These are phyloP conservation scores for Acmispon strigosus DNA, from an alignment of 306 rosid genomes.

Conservation along the genomic window DNA sequence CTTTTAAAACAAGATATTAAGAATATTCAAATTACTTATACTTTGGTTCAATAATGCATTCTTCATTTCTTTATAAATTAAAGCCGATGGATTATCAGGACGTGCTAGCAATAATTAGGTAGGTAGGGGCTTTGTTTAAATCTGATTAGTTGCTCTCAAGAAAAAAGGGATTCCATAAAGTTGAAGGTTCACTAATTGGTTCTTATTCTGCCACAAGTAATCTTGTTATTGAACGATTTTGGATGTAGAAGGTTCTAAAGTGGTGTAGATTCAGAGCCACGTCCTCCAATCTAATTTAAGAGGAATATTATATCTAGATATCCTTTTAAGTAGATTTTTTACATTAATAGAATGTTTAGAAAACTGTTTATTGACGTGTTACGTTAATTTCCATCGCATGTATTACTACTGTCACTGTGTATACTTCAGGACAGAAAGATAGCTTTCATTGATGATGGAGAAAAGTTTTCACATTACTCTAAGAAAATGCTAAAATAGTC, in stretches of 20 bases:
- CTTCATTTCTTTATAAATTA: neutral
- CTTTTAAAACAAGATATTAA: neutral
- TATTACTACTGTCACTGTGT: neutral
- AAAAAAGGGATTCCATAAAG: conserved; percentile 21
- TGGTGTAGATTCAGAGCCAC: neutral
- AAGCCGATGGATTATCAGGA: conserved; percentile 5
- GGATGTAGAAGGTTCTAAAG: conserved; percentile 7
- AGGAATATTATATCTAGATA: neutral
- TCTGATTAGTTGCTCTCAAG: conserved; percentile 8
- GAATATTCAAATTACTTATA: conserved; percentile 19
- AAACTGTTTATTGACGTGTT: neutral
- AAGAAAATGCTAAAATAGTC: too few species aligned
- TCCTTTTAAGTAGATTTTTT: neutral
- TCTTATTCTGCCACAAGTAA: conserved; percentile 21
- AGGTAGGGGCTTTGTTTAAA: conserved; percentile 20
- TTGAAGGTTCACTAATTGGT: conserved; percentile 14
- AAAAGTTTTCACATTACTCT: too few species aligned
- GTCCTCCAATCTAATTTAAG: conserved; percentile 2
- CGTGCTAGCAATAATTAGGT: neutral
- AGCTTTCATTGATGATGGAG: neutral
- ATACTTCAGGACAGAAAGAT: neutral
- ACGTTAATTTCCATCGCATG: neutral
- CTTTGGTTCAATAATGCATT: conserved; percentile 19
- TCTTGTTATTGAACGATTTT: neutral
- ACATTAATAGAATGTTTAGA: neutral